These are phyloP conservation scores for Saccharomyces hybrid DNA, from an alignment of 1,139 yeast genomes.

Conservation along the genomic window DNA sequence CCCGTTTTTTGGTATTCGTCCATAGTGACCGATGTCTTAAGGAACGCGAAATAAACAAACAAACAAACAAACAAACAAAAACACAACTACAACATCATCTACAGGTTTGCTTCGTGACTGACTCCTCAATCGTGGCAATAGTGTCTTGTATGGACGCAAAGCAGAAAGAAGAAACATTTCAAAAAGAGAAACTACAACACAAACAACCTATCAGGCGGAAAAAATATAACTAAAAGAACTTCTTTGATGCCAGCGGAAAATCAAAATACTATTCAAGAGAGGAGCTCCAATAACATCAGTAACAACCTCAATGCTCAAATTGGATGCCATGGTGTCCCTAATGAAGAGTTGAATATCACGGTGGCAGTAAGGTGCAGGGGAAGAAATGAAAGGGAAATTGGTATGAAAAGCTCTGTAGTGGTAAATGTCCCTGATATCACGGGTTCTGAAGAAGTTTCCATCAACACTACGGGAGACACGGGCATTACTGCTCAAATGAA, in stretches of 20 bases:
- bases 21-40: not conserved
- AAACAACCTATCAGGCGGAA: not conserved
- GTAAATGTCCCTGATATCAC: conserved; percentile 49
- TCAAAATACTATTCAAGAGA: not conserved
- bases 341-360: conserved; percentile 45
- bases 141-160: not conserved
- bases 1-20: not conserved
- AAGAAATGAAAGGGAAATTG: conserved; percentile 62
- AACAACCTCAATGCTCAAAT: not conserved
- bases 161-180: not conserved
- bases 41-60: not conserved
- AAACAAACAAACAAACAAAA: not conserved
- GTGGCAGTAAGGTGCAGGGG: conserved; percentile 89
- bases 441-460: conserved; percentile 34
- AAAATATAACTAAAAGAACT: not conserved
- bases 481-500: conserved; percentile 39
- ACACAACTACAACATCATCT: not conserved
- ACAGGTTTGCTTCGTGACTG: not conserved
- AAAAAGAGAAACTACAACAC: not conserved
- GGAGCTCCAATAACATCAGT: not conserved
- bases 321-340: not conserved
- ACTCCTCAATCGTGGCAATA: not conserved
- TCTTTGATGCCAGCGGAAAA: not conserved
- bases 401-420: conserved; percentile 65
- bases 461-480: conserved; percentile 37